Evolutionary conservation across 371 early-diverging fungal genomes (phyloP), one percentile per base, ranked within the genome.

Genomic region (Smittium culicis): DNA sequence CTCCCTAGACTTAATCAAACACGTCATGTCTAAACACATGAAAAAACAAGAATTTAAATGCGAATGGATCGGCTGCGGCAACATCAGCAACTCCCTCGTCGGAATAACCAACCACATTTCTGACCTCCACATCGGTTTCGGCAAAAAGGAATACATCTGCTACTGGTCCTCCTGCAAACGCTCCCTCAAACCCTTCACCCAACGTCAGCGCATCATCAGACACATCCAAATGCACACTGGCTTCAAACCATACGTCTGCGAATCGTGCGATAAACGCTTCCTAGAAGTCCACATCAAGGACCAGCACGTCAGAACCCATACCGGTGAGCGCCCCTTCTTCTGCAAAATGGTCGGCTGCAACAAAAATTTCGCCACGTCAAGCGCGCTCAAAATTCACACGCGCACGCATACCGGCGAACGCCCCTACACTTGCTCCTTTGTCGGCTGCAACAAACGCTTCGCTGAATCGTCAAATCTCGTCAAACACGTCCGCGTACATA

Each of bases 191-290:
- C 90, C 92, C 14, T 93, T 93, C 73, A 82, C 88, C 31, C 92
- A 93, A 72, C 79, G 94, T 16, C 94, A 93, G 66, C 88, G 89
- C 70, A 83, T 88, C 32, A 86, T 92, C 82, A 76, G 92, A 34
- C 92, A 92, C 70, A 83, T 92, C 29, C 90, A 89, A 70, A 89
- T 88, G 30, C 92, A 89, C 75, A 86, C 86, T 11, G 91, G 91
- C 14, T 88, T 88, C 68, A 90, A 89, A 72, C 93, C 93, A 0
- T 92, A 84, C 67, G 82, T 85, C 67, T 94, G 94, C 71, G 79
- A 76, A 28, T 67, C 82, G 25, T 93, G 94, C 71, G 79, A 79
- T 59, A 87, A 87, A 74, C 77, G 89, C n/a, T 93, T 92, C 73
- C 85, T 89, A 16, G 91, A 91, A 68, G 79, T 85, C 3, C 85